These are phyloP conservation scores for Nemophila menziesii DNA, from an alignment of 257 asterid genomes.

Conservation along the genomic window DNA sequence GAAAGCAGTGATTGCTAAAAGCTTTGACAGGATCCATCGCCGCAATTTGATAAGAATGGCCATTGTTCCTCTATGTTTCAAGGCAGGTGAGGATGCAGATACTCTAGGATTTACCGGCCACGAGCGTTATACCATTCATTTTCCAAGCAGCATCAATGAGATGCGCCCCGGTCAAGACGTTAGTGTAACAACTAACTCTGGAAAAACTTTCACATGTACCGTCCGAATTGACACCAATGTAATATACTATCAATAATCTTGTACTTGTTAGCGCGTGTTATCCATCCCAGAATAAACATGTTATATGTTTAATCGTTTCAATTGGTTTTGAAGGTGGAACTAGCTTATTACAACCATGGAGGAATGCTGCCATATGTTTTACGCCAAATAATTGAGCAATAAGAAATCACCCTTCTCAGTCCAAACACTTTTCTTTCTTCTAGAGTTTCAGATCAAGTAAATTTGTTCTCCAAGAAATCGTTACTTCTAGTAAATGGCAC, in stretches of 20 bases:
- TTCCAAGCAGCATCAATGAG: constrained; percentile 59
- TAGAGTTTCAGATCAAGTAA: too few species aligned
- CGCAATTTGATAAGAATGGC: constrained; percentile 97
- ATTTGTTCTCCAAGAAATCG: too few species aligned
- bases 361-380: too few species aligned
- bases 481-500: too few species aligned
- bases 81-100: constrained; percentile 94
- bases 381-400: too few species aligned
- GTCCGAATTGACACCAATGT: constrained; percentile 95
- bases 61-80: constrained; percentile 81
- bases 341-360: too few species aligned
- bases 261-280: too few species aligned
- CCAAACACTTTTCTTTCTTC: too few species aligned
- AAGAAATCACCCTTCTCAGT: too few species aligned
- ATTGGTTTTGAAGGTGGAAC: constrained; percentile 13
- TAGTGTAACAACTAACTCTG: constrained; percentile 50
- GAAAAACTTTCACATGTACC: constrained; percentile 76
- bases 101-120: constrained; percentile 80
- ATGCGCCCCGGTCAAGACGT: constrained; percentile 92
- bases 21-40: constrained; percentile 92
- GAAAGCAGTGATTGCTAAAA: constrained; percentile 89
- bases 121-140: constrained; percentile 79
- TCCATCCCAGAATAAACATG: too few species aligned
- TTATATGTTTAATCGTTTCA: background rate
- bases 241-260: too few species aligned